Evolutionary conservation across 805 yeast genomes (phyloP).

Genomic region (Kluyveromyces lactis): DNA sequence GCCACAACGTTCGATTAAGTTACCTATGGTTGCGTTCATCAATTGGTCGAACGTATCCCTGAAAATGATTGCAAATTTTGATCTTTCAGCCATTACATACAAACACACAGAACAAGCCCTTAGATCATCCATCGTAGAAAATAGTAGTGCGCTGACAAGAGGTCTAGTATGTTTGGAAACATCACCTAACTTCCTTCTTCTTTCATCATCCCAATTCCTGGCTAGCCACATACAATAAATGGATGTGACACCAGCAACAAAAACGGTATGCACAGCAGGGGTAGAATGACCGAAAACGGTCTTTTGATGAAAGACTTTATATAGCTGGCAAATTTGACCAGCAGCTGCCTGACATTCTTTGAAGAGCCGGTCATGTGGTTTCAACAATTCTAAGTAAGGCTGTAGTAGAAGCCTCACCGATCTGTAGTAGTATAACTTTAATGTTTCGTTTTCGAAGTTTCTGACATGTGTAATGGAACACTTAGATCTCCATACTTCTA

Average conservation of each 20-base stretch:
- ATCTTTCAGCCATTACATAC: constrained; percentile 59
- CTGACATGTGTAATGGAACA: constrained; percentile 34
- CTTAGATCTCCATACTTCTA: constrained; percentile 50
- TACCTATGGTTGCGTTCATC: constrained; percentile 56
- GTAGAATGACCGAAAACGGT: constrained; percentile 58
- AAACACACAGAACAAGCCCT: constrained; percentile 57
- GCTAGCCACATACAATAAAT: constrained; percentile 61
- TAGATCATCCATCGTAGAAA: constrained; percentile 52
- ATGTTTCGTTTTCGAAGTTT: constrained; percentile 51
- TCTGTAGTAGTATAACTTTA: constrained; percentile 50
- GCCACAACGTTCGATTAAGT: constrained; percentile 54
- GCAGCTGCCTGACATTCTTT: constrained; percentile 66
- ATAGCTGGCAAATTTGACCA: constrained; percentile 58
- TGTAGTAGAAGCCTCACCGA: constrained; percentile 53
- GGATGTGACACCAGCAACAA: constrained; percentile 61
- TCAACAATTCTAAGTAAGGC: constrained; percentile 53
- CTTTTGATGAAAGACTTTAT: constrained; percentile 54
- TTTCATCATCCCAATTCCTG: constrained; percentile 50
- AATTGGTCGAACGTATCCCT: constrained; percentile 62
- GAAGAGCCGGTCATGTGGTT: constrained; percentile 52
- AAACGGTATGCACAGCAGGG: constrained; percentile 57
- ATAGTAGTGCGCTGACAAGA: constrained; percentile 42
- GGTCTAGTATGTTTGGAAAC: constrained; percentile 54
- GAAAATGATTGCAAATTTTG: constrained; percentile 51
- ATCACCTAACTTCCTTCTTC: constrained; percentile 47